Base-by-base conservation (phyloP, 2,329 filamentous ascomycete species). In the Calonectria fujianensis region DNA sequence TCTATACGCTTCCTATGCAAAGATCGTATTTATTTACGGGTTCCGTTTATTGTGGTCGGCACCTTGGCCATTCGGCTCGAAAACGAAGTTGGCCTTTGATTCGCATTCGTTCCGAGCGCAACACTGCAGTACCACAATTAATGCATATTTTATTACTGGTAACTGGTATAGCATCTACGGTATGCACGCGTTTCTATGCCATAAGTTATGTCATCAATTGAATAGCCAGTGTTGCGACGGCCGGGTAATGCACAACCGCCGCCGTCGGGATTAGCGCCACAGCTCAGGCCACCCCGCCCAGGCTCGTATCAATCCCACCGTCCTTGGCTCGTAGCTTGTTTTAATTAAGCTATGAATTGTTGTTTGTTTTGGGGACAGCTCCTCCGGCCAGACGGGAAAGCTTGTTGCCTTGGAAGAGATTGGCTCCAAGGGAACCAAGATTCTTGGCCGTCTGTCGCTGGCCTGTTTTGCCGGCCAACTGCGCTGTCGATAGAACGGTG, bases 291-390 rank as follows among this genome's bases (percentile, higher is more conserved):
- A 29, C 32, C 57, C 35, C 24, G 35, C 27, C n/a, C 13, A 18
- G 37, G 14, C 57, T 63, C 57, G 9, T 63, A 41, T 27, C 11
- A 61, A 61, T 35, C 14, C 52, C 52, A 39, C n/a, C 35, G 35
- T 16, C 11, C 35, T 63, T 63, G 39, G 57, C 27, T 31, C n/a
- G 37, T 63, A 63, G 57, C 57, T 63, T 63, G 57, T 39, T 63
- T 63, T 63, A 39, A 63, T 63, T 63, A 63, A 63, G 35, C 57
- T 63, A 63, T 29, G 18, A 5, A 11, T 7, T 63, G 27, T 41
- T 27, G 24, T 20, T 41, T 18, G 35, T 35, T 11, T 35, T 35
- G 35, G 27, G 41, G 10, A 16, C 27, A 41, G 9, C 57, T 29
- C 3, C 57, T 41, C 57, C 18, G 14, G 27, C 32, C 37, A 20